Evolutionary conservation across 257 asterid genomes (phyloP).

Genomic region (Salvia splendens): DNA sequence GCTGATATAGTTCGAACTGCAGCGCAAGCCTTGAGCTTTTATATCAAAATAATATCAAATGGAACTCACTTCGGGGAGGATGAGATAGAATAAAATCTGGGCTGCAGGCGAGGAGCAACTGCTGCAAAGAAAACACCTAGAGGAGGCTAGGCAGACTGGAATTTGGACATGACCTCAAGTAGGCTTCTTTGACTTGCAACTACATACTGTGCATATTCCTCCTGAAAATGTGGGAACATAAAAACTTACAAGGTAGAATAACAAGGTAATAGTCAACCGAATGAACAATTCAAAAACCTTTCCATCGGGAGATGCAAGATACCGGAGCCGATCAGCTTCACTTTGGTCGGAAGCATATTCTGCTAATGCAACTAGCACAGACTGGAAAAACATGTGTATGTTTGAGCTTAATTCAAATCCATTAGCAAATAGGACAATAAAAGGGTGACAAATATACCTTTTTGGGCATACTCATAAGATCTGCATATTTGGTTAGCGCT

Average conservation of each 20-base stretch:
- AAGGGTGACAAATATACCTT: slow-evolving; percentile 51
- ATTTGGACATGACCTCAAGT: slow-evolving; percentile 83
- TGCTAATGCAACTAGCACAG: slow-evolving; percentile 78
- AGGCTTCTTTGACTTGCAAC: slow-evolving; percentile 84
- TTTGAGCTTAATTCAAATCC: slow-evolving; percentile 27
- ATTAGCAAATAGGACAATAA: background rate
- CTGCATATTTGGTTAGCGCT: slow-evolving; percentile 80
- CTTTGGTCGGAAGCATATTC: slow-evolving; percentile 80
- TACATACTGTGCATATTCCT: slow-evolving; percentile 80
- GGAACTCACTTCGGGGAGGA: slow-evolving; percentile 79
- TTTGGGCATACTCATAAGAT: slow-evolving; percentile 86
- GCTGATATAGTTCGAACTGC: slow-evolving; percentile 12
- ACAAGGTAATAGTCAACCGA: background rate
- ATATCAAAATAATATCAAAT: slow-evolving; percentile 18
- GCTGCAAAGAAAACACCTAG: slow-evolving; percentile 96
- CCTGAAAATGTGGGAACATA: slow-evolving; percentile 43
- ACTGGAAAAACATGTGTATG: slow-evolving; percentile 43
- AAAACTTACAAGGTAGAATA: background rate
- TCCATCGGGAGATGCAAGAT: slow-evolving; percentile 91
- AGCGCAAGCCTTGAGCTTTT: background rate
- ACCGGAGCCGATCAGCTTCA: slow-evolving; percentile 74
- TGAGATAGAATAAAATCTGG: slow-evolving; percentile 94
- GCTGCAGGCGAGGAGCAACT: slow-evolving; percentile 81
- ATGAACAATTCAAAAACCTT: slow-evolving; percentile 58
- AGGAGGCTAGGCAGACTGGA: slow-evolving; percentile 84